phyloP scores from a whole-genome alignment of 2,329 filamentous ascomycete species.

The Zasmidium citrigriseum region DNA sequence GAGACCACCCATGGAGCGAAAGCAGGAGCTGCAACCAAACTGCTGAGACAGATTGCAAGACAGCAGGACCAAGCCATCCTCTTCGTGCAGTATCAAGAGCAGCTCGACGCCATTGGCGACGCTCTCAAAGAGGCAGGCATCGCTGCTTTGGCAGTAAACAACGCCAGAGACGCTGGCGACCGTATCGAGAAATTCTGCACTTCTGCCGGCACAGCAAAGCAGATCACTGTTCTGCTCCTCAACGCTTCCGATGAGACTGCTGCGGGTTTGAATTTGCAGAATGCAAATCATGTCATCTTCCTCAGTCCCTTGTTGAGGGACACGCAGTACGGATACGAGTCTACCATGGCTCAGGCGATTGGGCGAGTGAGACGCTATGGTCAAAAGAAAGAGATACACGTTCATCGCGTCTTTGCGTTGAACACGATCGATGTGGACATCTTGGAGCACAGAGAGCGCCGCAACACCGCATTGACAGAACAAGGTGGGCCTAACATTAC shows the following conservation, averaged over 20 bases:
- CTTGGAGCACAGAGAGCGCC: constrained; percentile 45
- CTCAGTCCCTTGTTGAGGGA: constrained; percentile 55
- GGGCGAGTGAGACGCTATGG: constrained; percentile 61
- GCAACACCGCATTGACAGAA: constrained; percentile 29
- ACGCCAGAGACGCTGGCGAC: constrained; percentile 20
- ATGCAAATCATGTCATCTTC: constrained; percentile 67
- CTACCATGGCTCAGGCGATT: constrained; percentile 64
- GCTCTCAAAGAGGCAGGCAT: constrained; percentile 38
- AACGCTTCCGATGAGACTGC: constrained; percentile 59
- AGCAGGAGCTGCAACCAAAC: constrained; percentile 46
- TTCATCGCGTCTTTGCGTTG: constrained; percentile 78
- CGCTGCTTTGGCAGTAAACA: constrained; percentile 39
- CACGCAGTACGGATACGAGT: constrained; percentile 56
- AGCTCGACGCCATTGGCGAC: constrained; percentile 42
- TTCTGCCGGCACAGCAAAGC: constrained; percentile 16
- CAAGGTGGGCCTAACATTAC: constrained; percentile 13
- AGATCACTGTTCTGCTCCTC: constrained; percentile 56
- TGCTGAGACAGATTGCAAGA: constrained; percentile 44
- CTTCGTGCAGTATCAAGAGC: constrained; percentile 55
- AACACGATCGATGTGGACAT: constrained; percentile 59
- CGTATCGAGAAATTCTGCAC: constrained; percentile 26
- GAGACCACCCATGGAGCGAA: constrained; percentile 46
- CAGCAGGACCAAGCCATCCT: constrained; percentile 54
- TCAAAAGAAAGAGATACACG: constrained; percentile 58
- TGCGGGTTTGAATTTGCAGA: constrained; percentile 62